Percentiles rank a stretch among this genome's conserved stretches.
phyloP scores from a whole-genome alignment of 441 rosid species.

The Syzygium syzygioides region DNA sequence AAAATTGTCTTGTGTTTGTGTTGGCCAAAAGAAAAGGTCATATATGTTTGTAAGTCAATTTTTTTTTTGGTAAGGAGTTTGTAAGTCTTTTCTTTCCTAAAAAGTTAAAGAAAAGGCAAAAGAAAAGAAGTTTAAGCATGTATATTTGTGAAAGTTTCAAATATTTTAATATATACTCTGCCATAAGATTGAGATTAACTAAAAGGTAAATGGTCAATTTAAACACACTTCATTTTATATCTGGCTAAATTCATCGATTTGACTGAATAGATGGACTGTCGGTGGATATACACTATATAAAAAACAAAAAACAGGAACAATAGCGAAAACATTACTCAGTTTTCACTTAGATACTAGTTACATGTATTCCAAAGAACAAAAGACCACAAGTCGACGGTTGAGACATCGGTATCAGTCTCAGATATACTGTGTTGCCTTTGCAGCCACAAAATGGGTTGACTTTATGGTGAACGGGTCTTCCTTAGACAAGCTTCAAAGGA shows the following conservation, averaged over 20 bases:
- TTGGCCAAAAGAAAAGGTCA: background rate
- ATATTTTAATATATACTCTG: too few relatives aligned
- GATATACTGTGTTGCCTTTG: background rate
- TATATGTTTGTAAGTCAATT: background rate
- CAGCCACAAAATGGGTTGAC: background rate
- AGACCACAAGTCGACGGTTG: background rate
- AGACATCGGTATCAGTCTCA: background rate
- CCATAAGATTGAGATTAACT: background rate
- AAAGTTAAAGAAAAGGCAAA: background rate
- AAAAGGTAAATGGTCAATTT: background rate
- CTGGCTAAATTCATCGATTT: background rate
- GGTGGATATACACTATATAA: too few relatives aligned
- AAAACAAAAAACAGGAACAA: background rate
- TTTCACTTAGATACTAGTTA: too few relatives aligned
- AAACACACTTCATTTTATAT: background rate
- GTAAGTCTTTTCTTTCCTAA: background rate
- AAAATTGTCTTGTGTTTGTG: background rate
- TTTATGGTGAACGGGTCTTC: background rate
- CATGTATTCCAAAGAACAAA: too few relatives aligned
- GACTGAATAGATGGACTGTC: too few relatives aligned
- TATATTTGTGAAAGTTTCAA: too few relatives aligned
- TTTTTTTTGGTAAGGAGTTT: too few relatives aligned
- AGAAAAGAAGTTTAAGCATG: background rate
- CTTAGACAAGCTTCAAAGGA: background rate
- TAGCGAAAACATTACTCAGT: background rate